Evolutionary conservation across 768 basidiomycete genomes (phyloP), one percentile per base, ranked within the genome.

Genomic region (Lactifluus rugatus): DNA sequence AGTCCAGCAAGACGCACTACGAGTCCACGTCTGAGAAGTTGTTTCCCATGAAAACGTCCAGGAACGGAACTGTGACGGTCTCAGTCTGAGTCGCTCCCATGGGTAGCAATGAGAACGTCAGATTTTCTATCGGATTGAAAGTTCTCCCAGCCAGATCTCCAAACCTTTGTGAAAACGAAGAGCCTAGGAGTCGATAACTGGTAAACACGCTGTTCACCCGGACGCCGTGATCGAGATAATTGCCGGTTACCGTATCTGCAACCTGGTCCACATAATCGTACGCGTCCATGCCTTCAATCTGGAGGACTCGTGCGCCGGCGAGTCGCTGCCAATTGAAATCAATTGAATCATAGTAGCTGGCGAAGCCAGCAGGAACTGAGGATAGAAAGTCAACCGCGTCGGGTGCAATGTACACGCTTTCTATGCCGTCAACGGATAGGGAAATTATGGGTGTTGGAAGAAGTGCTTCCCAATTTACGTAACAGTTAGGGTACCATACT

Each of bases 201-300:
- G 75, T 79, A 68, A 81, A 80, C 8, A 79, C 82, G 42, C 79
- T 80, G 70, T 84, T 85, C 37, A 83, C 77, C 31, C 84, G 76
- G 46, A 85, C 76, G 23, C 79, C 79, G 59, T 83, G 82, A 65
- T 84, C 81, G 48, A 85, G 70, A 65, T 79, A 84, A 64, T 82
- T 84, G 17, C 84, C 82, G 2, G 79, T 78, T 19, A 81, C 76
- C 2, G 80, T 83, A 48, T 70, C 70, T 2, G 84, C 83, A 44
- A 85, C 77, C 21, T 70, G 66, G 64, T 81, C 78, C 46, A 82
- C 77, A 63, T 84, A 84, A 47, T 70, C 73, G 62, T 78, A 83
- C 7, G 83, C 73, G 56, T 76, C 72, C 63, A 73, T 66, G 31
- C 80, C 82, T 62, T 79, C 77, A 57, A 85, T 83, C 48, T 72